A percentile compares a stretch with the other conserved stretches of the same genome.
These are phyloP conservation scores for Agroathelia rolfsii DNA, from an alignment of 1,284 basidiomycete species.

Conservation along the genomic window DNA sequence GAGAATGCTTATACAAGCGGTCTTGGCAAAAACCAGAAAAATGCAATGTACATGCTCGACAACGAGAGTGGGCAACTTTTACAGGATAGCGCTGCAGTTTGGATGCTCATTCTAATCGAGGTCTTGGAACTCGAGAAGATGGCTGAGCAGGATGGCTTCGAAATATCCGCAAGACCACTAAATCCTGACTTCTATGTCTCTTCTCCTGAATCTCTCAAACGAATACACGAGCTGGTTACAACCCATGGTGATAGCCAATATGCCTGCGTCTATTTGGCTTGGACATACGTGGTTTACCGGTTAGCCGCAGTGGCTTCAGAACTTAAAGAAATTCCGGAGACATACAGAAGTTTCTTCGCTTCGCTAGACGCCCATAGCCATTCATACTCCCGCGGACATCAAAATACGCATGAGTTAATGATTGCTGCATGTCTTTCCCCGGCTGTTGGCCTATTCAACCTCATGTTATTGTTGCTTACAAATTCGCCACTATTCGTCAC, in stretches of 20 bases:
- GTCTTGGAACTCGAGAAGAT: slow-evolving; percentile 73
- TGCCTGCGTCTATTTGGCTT: slow-evolving; percentile 63
- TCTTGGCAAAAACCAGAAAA: slow-evolving; percentile 59
- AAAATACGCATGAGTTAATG: slow-evolving; percentile 45
- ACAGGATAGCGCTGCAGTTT: slow-evolving; percentile 61
- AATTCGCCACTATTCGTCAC: slow-evolving; percentile 68
- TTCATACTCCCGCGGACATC: slow-evolving; percentile 41
- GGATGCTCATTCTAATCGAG: slow-evolving; percentile 73
- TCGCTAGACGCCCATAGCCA: slow-evolving; percentile 36
- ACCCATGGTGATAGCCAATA: slow-evolving; percentile 47
- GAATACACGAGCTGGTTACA: slow-evolving; percentile 58
- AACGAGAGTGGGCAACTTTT: slow-evolving; percentile 58
- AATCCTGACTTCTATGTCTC: slow-evolving; percentile 45
- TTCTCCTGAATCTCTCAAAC: slow-evolving; percentile 43
- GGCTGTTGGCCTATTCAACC: slow-evolving; percentile 46
- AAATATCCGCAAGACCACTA: slow-evolving; percentile 38
- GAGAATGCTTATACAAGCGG: slow-evolving; percentile 55
- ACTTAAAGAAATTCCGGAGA: slow-evolving; percentile 38
- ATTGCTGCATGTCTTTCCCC: slow-evolving; percentile 40
- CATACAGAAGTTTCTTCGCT: slow-evolving; percentile 49
- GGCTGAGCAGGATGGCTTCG: slow-evolving; percentile 41
- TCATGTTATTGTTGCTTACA: slow-evolving; percentile 49
- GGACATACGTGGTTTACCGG: slow-evolving; percentile 71
- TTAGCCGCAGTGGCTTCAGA: slow-evolving; percentile 33
- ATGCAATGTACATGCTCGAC: slow-evolving; percentile 61